Evolutionary conservation across 768 basidiomycete genomes (phyloP).

Genomic region (Boletus rex-veris): DNA sequence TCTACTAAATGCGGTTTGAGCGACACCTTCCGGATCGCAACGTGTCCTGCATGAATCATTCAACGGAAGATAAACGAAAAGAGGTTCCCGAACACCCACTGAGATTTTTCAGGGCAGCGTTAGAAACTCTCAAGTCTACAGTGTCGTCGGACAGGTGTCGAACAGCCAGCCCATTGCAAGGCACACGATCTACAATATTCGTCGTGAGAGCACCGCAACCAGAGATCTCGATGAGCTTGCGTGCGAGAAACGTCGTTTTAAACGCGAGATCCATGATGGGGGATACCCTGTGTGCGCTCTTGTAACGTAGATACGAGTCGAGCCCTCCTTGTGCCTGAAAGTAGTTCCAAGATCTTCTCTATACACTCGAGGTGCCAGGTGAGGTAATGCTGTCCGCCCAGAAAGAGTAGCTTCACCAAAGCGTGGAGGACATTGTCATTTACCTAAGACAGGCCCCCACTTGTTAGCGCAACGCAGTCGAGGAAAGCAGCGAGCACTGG

Average conservation of each 20-base stretch:
- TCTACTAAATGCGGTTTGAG: too few relatives aligned
- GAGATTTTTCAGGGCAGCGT: too few relatives aligned
- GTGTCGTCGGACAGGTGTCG: too few relatives aligned
- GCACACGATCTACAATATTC: too few relatives aligned
- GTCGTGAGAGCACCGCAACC: too few relatives aligned
- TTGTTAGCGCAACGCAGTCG: slow-evolving; percentile 32
- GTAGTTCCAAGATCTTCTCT: slow-evolving; percentile 14
- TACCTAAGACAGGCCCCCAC: slow-evolving; percentile 16
- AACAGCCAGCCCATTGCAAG: too few relatives aligned
- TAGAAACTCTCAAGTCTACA: too few relatives aligned
- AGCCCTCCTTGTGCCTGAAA: slow-evolving; percentile 20
- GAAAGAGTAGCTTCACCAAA: slow-evolving; percentile 28
- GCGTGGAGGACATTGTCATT: slow-evolving; percentile 29
- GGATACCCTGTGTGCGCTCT: slow-evolving; percentile 20
- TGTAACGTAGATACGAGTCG: slow-evolving; percentile 24
- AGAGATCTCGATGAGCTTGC: too few relatives aligned
- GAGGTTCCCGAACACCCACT: too few relatives aligned
- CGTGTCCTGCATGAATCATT: too few relatives aligned
- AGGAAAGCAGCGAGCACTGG: slow-evolving; percentile 45
- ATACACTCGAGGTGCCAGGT: slow-evolving; percentile 24
- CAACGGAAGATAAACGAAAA: too few relatives aligned
- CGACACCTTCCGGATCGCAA: too few relatives aligned
- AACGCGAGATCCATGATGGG: background rate
- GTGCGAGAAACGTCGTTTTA: slow-evolving; percentile 13
- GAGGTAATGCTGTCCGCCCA: background rate